Percentiles rank a stretch among this genome's conserved stretches.
phyloP scores from a whole-genome alignment of 1,139 yeast genomes.

The Candida sp. region DNA sequence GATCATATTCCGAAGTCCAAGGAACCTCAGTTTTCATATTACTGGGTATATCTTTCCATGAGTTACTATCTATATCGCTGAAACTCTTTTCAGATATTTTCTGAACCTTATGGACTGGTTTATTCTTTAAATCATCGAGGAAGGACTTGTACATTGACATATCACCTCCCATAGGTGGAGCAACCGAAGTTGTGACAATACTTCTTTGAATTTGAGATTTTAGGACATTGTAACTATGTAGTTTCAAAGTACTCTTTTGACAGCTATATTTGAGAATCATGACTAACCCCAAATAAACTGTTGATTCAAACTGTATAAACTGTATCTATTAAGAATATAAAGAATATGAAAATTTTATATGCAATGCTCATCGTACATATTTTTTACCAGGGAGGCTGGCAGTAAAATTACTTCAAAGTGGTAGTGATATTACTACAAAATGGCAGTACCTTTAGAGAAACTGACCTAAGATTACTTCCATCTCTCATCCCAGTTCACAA shows the following conservation, averaged over 20 bases:
- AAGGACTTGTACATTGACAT: slow-evolving; percentile 10
- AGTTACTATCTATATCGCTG: slow-evolving; percentile 16
- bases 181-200: not conserved
- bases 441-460: not conserved
- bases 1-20: slow-evolving; percentile 42
- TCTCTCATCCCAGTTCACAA: too few relatives aligned
- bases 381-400: not conserved
- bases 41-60: slow-evolving; percentile 12
- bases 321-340: too few relatives aligned
- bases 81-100: slow-evolving; percentile 19
- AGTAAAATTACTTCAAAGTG: not conserved
- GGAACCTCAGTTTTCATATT: slow-evolving; percentile 18
- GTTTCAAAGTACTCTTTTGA: not conserved
- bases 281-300: not conserved
- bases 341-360: not conserved
- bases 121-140: slow-evolving; percentile 12
- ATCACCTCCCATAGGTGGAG: slow-evolving; percentile 2
- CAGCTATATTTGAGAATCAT: not conserved
- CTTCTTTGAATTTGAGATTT: slow-evolving; percentile 1
- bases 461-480: not conserved
- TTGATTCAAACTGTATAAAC: not conserved
- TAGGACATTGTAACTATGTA: not conserved
- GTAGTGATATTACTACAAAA: not conserved
- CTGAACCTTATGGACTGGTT: slow-evolving; percentile 1
- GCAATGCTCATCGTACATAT: not conserved